Evolutionary conservation across 1,284 basidiomycete species (phyloP).

Genomic region (Cutaneotrichosporon sp.): DNA sequence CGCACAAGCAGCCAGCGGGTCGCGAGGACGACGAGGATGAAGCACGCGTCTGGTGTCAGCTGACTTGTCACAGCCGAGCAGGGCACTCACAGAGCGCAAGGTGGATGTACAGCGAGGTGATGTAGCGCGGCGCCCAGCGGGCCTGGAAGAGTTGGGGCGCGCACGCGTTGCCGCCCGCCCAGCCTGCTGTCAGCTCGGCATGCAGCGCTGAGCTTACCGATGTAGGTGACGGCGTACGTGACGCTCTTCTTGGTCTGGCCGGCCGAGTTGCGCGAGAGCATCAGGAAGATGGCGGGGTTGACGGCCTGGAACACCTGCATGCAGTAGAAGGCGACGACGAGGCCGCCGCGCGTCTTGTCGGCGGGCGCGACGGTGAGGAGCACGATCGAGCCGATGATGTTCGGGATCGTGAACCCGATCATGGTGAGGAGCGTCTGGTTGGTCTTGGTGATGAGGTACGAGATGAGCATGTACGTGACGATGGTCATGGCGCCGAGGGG

Average conservation of each 20-base stretch:
- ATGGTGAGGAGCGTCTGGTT: slow-evolving; percentile 12
- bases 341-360: slow-evolving; percentile 19
- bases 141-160: slow-evolving; percentile 39
- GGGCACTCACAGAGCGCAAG: slow-evolving; percentile 30
- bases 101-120: slow-evolving; percentile 41
- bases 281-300: slow-evolving; percentile 24
- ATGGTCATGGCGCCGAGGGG: slow-evolving; percentile 26
- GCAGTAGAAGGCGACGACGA: slow-evolving; percentile 25
- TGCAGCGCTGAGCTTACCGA: slow-evolving; percentile 15
- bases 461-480: slow-evolving; percentile 20
- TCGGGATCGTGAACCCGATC: slow-evolving; percentile 19
- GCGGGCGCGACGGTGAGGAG: slow-evolving; percentile 22
- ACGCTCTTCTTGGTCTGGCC: slow-evolving; percentile 28
- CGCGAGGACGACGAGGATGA: slow-evolving; percentile 25
- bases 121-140: slow-evolving; percentile 37
- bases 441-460: slow-evolving; percentile 11
- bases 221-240: slow-evolving; percentile 25
- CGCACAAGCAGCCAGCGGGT: slow-evolving; percentile 27
- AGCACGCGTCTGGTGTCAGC: slow-evolving; percentile 23
- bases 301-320: slow-evolving; percentile 16
- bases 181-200: slow-evolving; percentile 8
- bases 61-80: background rate
- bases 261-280: slow-evolving; percentile 27
- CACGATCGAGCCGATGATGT: slow-evolving; percentile 23
- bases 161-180: slow-evolving; percentile 42